phyloP scores from a whole-genome alignment of 176 grass and related monocot species.

The Musa schizocarpa region DNA sequence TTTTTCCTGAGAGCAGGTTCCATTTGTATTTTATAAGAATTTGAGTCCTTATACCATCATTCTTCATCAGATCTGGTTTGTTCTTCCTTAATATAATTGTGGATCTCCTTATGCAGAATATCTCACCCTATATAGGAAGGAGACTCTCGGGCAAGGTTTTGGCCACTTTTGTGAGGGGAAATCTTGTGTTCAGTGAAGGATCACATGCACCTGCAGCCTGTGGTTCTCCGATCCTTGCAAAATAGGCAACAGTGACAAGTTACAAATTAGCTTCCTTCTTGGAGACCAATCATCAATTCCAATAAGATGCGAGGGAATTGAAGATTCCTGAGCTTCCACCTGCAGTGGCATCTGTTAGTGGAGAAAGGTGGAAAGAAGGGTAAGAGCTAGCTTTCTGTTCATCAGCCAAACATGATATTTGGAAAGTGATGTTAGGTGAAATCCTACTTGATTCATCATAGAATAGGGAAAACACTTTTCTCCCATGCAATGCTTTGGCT shows the following conservation, averaged over 20 bases:
- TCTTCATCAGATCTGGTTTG: not conserved
- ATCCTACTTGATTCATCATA: too few species aligned
- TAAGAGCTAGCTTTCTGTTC: not conserved
- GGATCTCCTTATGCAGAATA: conserved; percentile 31
- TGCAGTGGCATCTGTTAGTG: not conserved
- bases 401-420: too few species aligned
- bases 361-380: not conserved
- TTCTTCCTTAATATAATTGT: not conserved
- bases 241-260: conserved; percentile 19
- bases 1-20: too few species aligned
- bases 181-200: conserved; percentile 67
- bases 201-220: conserved; percentile 61
- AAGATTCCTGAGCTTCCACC: not conserved
- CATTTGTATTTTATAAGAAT: too few species aligned
- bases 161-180: conserved; percentile 82
- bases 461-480: too few species aligned
- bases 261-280: not conserved
- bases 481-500: too few species aligned
- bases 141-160: conserved; percentile 60
- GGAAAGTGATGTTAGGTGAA: too few species aligned
- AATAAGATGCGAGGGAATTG: not conserved
- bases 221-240: conserved; percentile 62
- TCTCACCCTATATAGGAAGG: conserved; percentile 62
- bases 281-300: not conserved
- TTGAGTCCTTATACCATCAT: not conserved